Conservation (phyloP, 805 yeast species). For the Zygoascus ofunaensis region DNA sequence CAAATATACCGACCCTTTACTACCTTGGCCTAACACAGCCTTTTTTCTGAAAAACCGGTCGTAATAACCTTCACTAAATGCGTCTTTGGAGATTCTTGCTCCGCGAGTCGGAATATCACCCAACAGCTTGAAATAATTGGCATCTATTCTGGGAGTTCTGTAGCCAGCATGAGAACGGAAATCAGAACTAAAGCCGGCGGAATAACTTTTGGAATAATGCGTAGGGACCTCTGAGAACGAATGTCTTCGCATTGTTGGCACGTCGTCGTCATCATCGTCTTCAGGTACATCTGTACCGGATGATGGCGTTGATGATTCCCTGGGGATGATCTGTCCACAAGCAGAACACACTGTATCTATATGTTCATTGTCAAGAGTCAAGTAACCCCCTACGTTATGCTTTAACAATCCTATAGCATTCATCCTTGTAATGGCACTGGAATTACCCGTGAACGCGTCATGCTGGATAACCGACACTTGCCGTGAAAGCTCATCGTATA, state of each 20-base stretch:
- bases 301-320: background rate
- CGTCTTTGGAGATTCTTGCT: constrained; percentile 20
- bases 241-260: background rate
- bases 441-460: background rate
- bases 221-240: background rate
- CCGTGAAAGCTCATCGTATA: constrained; percentile 13
- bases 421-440: background rate
- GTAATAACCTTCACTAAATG: constrained; percentile 79
- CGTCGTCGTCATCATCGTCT: background rate
- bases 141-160: constrained; percentile 6
- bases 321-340: constrained; percentile 13
- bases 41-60: constrained; percentile 51
- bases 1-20: constrained; percentile 74
- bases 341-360: constrained; percentile 5
- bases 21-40: constrained; percentile 65
- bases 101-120: constrained; percentile 5
- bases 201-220: background rate
- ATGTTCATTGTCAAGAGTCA: background rate
- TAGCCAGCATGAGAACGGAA: background rate
- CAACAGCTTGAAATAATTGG: constrained; percentile 16
- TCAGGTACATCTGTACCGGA: background rate
- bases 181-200: background rate
- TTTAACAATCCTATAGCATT: background rate
- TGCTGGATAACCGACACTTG: constrained; percentile 11
- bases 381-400: background rate